Evolutionary conservation across 345 rosid genomes (phyloP).

Genomic region (Capsella bursapastoris): DNA sequence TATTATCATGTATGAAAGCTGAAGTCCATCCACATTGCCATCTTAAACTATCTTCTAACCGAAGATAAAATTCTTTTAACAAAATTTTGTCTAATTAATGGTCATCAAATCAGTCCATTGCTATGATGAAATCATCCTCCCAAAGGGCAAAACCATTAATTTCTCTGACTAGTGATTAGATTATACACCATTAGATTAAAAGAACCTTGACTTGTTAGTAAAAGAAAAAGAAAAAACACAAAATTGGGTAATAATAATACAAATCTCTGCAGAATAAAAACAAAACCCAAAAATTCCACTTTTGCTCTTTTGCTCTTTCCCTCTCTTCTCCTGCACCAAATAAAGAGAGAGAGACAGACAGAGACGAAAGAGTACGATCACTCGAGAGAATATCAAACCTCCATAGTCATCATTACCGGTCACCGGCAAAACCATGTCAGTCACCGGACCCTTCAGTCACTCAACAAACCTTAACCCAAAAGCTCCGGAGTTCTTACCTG

Average conservation of each 20-base stretch:
- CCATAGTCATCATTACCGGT: conserved; percentile 11
- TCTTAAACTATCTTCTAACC: no score
- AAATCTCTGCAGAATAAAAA: conserved; percentile 28
- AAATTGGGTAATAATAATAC: not conserved
- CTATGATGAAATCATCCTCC: not conserved
- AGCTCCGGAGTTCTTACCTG: conserved; percentile 72
- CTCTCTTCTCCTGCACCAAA: not conserved
- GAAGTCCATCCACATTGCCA: no score
- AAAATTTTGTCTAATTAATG: no score
- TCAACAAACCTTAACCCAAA: conserved; percentile 44
- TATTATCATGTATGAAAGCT: no score
- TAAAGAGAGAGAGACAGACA: not conserved
- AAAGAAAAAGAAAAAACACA: not conserved
- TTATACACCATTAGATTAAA: not conserved
- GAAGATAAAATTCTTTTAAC: no score
- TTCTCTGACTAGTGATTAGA: not conserved
- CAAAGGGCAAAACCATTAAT: not conserved
- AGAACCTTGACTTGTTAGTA: conserved; percentile 9
- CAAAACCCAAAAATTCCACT: conserved; percentile 16
- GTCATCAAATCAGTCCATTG: not conserved
- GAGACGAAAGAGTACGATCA: conserved; percentile 20
- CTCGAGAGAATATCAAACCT: conserved; percentile 19
- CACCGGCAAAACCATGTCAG: conserved; percentile 37
- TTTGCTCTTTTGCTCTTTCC: not conserved
- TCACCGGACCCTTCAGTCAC: conserved; percentile 1